Evolutionary conservation across 2,329 filamentous ascomycete genomes (phyloP), one percentile per base, ranked within the genome.

Genomic region (Zopfia rhizophila): DNA sequence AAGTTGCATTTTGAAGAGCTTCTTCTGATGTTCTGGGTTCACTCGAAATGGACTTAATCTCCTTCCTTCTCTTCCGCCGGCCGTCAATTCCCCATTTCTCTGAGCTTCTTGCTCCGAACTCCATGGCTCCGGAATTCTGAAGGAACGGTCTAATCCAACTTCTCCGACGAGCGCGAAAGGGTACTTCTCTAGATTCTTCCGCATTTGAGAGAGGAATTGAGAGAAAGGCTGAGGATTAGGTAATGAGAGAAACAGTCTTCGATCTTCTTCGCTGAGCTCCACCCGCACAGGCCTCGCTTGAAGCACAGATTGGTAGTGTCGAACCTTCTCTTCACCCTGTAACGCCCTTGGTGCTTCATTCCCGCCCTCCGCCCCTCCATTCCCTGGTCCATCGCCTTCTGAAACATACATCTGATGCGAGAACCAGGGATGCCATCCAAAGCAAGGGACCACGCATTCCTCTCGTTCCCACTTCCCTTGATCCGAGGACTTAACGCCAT

Each of bases 371-470:
- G 86, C 81, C 24, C 33, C 11, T 13, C 3, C n/a, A n/a, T 57
- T 7, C 68, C 66, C 23, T 76, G 73, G 3, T 68, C 61, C 12
- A 75, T n/a, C 61, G 55, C 25, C 60, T 53, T 14, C 56, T 55
- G n/a, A 53, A 56, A 61, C 70, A 63, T 85, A 90, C 60, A 94
- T 79, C 55, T 90, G 85, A 67, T 93, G 79, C 1, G 89, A 88
- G 69, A 92, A 93, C 90, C 90, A 94, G 1, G 90, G 90, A 66
- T 94, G 90, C 88, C 89, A 92, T 14, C 90, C 90, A 71, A 92
- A 93, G n/a, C 85, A 84, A 0, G 90, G 88, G 3, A 93, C 59
- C 18, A 87, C 70, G 45, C 75, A 77, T 50, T 76, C 72, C 30
- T 72, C 54, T 37, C 62, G 48, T 14, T 59, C 43, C 51, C 63